Percentiles rank a stretch among this genome's conserved stretches.
These are phyloP conservation scores for Apiotrichum siamense DNA, from an alignment of 1,284 basidiomycete species.

Conservation along the genomic window DNA sequence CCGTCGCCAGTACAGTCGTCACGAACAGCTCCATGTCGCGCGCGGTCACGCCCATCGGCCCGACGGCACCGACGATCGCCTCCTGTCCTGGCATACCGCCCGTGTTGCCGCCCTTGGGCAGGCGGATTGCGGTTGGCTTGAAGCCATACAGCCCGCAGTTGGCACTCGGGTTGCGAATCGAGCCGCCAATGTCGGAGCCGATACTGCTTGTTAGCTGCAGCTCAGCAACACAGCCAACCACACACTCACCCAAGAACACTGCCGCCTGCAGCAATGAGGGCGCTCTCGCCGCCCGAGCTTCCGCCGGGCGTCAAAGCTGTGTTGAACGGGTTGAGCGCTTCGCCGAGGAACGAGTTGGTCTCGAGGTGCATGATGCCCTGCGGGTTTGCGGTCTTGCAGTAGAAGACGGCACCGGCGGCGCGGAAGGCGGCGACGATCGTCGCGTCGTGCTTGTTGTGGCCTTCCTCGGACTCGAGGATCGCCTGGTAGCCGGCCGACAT, in stretches of 20 bases:
- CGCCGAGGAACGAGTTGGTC: constrained; percentile 30
- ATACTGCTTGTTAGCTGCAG: constrained; percentile 30
- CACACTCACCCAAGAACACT: constrained; percentile 15
- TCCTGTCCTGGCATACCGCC: constrained; percentile 36
- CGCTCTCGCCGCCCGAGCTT: constrained; percentile 57
- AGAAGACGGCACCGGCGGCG: constrained; percentile 28
- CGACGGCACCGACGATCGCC: constrained; percentile 31
- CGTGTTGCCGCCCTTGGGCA: constrained; percentile 38
- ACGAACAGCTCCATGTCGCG: constrained; percentile 41
- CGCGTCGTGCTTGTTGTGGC: constrained; percentile 4
- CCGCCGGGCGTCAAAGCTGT: constrained; percentile 54
- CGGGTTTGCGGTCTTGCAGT: constrained; percentile 23
- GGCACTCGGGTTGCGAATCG: constrained; percentile 27
- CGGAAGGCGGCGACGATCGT: constrained; percentile 19
- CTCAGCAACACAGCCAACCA: background rate
- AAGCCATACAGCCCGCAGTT: constrained; percentile 41
- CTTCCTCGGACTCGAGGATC: constrained; percentile 9
- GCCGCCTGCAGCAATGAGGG: constrained; percentile 47
- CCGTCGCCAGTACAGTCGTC: constrained; percentile 26
- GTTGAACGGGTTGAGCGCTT: constrained; percentile 51
- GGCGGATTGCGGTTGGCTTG: constrained; percentile 32
- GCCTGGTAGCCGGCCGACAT: constrained; percentile 20
- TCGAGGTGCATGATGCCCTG: constrained; percentile 38
- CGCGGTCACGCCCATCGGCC: constrained; percentile 35
- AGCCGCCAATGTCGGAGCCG: constrained; percentile 49